Evolutionary conservation across 192 early-diverging fungal genomes (phyloP), one percentile per base, ranked within the genome.

Genomic region (Phlyctochytrium arcticum): DNA sequence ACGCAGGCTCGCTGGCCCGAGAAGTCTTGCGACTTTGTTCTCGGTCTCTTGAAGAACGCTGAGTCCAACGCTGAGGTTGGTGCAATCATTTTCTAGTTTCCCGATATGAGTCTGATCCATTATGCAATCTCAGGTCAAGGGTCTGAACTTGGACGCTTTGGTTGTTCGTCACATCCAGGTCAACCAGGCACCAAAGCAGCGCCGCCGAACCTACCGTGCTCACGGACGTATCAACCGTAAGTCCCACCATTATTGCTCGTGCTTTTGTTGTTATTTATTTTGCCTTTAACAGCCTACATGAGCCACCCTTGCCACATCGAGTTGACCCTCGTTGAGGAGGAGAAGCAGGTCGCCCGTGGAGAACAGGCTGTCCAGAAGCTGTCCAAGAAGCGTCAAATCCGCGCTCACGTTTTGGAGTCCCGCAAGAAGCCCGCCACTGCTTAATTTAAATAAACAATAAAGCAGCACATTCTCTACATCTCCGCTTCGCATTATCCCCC

Each of bases 171-270:
- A 95, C 88, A 90, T 98, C 65, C 87, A 93, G 82, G 94, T 98
- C 80, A 96, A 98, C 87, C 90, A 93, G 76, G 96, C 96, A 67
- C 92, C 92, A 73, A 94, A 94, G 83, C 91, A 93, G 78, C 92
- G 96, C 68, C 89, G 96, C 72, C 82, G 96, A 74, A 96, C 92
- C 35, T 96, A 89, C 90, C 92, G 96, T 86, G 96, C 94, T 70
- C 96, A 98, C 86, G 96, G 96, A 87, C 88, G 93, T 73, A 93
- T 93, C 76, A 89, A 89, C 84, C 76, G 78, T 78, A 67, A 67
- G 71, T 75, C 7, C 29, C 12, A 15, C 32, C n/a, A 30, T 61
- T 9, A 21, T 26, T 60, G 59, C 17, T 5, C 4, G 1, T 2
- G 1, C 15, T 30, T 21, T 30, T 54, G 5, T 15, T 12, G 48